Conservation (phyloP, 208 protist species). For the Angomonas deanei region DNA sequence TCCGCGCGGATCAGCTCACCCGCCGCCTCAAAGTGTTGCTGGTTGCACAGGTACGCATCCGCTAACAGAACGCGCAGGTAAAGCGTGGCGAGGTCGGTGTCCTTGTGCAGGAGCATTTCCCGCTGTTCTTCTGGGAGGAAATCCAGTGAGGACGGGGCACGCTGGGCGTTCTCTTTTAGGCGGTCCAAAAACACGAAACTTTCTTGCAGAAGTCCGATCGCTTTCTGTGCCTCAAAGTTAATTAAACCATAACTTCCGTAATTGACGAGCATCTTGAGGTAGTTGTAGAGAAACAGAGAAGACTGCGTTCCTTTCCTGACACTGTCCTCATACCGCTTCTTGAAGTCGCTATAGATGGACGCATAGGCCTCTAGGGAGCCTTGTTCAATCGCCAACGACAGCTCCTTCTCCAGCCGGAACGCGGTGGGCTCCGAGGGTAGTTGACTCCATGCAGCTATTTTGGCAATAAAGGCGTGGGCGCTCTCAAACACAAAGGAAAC, state of each 20-base stretch:
- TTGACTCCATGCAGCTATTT: background rate
- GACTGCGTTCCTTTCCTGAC: background rate
- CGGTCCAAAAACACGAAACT: background rate
- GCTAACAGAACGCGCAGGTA: background rate
- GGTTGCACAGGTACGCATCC: background rate
- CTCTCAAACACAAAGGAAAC: background rate
- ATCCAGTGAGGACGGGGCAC: background rate
- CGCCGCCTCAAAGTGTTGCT: background rate
- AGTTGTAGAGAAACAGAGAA: background rate
- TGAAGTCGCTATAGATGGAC: background rate
- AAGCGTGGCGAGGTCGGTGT: background rate
- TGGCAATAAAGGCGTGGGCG: background rate
- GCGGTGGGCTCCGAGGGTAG: background rate
- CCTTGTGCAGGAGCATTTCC: background rate
- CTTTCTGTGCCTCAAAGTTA: background rate
- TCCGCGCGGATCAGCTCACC: background rate
- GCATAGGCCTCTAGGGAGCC: background rate
- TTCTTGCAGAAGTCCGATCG: background rate
- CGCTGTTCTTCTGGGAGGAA: background rate
- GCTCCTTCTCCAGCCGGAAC: background rate
- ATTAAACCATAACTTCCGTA: background rate
- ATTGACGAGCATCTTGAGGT: background rate
- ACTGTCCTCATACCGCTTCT: background rate
- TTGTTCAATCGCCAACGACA: background rate
- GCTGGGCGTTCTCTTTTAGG: background rate